These are phyloP conservation scores for Stellera chamaejasme DNA, from an alignment of 345 rosid species.

Conservation along the genomic window DNA sequence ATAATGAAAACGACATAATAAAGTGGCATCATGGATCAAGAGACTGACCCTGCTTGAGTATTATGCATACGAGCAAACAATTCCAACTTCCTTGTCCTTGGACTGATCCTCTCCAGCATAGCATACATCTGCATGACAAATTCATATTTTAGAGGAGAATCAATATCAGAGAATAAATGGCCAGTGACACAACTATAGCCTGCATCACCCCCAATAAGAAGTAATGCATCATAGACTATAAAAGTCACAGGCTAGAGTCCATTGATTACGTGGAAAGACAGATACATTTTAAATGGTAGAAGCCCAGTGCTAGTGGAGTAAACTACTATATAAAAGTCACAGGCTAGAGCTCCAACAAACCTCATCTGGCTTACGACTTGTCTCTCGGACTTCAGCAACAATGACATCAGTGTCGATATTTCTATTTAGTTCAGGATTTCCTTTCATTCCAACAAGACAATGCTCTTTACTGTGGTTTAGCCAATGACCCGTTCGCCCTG, in stretches of 20 bases:
- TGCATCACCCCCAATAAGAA: neutral
- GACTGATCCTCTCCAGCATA: constrained; percentile 95
- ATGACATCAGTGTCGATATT: constrained; percentile 96
- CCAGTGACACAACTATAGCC: neutral
- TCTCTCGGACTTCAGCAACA: constrained; percentile 99
- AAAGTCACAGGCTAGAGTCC: neutral
- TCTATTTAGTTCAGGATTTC: constrained; percentile 87
- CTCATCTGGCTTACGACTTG: constrained; percentile 99
- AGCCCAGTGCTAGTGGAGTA: neutral
- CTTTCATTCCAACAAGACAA: constrained; percentile 98
- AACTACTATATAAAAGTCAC: neutral
- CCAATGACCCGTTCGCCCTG: constrained; percentile 99
- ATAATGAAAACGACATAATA: neutral
- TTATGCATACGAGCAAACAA: constrained; percentile 98
- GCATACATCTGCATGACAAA: constrained; percentile 74
- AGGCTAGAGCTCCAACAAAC: constrained; percentile 30
- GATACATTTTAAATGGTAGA: too few relatives aligned
- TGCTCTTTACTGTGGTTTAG: constrained; percentile 98
- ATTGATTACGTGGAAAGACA: too few relatives aligned
- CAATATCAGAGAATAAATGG: constrained; percentile 2
- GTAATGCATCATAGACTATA: neutral
- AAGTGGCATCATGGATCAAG: neutral
- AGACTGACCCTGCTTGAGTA: constrained; percentile 83
- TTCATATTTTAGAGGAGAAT: constrained; percentile 1
- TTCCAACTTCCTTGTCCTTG: constrained; percentile 89